Conservation (phyloP, 2,329 filamentous ascomycete species). For the Trichoderma asperellum region DNA sequence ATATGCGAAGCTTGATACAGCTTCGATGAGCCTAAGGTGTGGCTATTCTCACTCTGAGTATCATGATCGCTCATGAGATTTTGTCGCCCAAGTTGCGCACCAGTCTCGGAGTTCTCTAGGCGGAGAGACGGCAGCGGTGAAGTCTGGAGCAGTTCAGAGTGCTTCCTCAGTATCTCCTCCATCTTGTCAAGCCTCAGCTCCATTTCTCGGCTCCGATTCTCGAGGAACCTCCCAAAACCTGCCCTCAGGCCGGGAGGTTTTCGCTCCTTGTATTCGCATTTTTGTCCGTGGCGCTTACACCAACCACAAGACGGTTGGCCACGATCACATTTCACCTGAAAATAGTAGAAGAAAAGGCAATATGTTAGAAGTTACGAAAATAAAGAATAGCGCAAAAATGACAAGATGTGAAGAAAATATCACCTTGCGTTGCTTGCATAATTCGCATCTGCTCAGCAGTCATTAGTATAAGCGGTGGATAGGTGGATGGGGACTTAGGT, state of each 20-base stretch:
- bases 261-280: conserved; percentile 70
- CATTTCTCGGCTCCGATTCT: conserved; percentile 56
- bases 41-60: conserved; percentile 54
- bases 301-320: conserved; percentile 73
- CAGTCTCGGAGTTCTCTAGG: conserved; percentile 43
- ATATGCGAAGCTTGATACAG: conserved; percentile 57
- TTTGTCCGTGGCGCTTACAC: conserved; percentile 66
- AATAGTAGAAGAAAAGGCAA: background rate
- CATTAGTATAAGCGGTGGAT: background rate
- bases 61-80: conserved; percentile 60
- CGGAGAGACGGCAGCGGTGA: conserved; percentile 47
- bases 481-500: background rate
- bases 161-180: conserved; percentile 66
- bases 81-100: conserved; percentile 54
- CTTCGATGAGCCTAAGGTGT: conserved; percentile 56
- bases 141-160: conserved; percentile 68
- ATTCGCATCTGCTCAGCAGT: conserved; percentile 63
- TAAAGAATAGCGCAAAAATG: background rate
- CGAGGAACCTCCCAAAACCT: conserved; percentile 73
- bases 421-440: conserved; percentile 82
- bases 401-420: conserved; percentile 28
- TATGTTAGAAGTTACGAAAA: conserved; percentile 26
- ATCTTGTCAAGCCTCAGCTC: conserved; percentile 59
- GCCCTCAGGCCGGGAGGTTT: conserved; percentile 69
- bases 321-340: conserved; percentile 74